Percentiles rank a stretch among this genome's conserved stretches.
Evolutionary conservation across 148 eudicot species (phyloP).

Genomic region (Amaranthus hypochondriacus): DNA sequence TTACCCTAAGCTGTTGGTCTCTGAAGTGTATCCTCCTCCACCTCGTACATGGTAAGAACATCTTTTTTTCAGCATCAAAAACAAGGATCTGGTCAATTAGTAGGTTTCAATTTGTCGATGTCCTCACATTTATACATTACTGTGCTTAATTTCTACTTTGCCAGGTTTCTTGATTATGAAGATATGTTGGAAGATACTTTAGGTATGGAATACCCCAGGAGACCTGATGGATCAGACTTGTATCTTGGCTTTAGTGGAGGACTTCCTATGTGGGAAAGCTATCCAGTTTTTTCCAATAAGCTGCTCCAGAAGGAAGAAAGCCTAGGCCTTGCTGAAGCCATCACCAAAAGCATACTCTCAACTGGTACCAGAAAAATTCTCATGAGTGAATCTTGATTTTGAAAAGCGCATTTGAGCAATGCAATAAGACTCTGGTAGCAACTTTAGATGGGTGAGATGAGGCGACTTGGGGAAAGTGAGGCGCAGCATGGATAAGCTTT

Average conservation of each 20-base stretch:
- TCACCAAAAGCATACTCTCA: constrained; percentile 88
- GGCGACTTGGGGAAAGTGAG: too few relatives aligned
- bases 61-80: constrained; percentile 17
- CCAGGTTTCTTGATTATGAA: constrained; percentile 85
- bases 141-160: constrained; percentile 2
- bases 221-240: constrained; percentile 61
- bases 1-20: constrained; percentile 89
- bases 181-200: constrained; percentile 95
- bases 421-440: too few relatives aligned
- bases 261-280: constrained; percentile 82
- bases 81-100: constrained; percentile 8
- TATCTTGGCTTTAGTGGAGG: constrained; percentile 56
- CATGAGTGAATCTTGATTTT: constrained; percentile 1
- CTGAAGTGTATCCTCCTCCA: constrained; percentile 96
- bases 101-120: background rate
- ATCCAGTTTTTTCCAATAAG: constrained; percentile 53
- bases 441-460: too few relatives aligned
- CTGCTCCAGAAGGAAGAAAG: constrained; percentile 71
- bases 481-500: too few relatives aligned
- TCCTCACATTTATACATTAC: constrained; percentile 7
- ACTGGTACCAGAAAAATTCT: constrained; percentile 42
- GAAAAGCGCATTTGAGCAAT: too few relatives aligned
- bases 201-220: constrained; percentile 66
- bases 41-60: constrained; percentile 76
- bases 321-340: constrained; percentile 95